Conservation (phyloP, 208 protist genomes). For the Plasmodiophora brassicae region DNA sequence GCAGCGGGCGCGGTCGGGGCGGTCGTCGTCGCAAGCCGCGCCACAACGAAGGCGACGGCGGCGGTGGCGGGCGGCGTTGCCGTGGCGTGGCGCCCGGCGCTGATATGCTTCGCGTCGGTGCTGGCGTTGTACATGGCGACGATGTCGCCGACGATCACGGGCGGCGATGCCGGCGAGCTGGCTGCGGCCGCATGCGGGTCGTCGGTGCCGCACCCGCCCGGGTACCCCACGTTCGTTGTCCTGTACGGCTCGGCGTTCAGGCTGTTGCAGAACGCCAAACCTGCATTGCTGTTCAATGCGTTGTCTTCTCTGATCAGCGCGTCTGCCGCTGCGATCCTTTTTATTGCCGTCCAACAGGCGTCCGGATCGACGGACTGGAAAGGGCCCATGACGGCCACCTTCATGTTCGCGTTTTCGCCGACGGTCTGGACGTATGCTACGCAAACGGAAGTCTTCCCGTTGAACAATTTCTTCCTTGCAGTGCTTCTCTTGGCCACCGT, state of each 20-base stretch:
- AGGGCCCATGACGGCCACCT: not conserved
- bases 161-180: constrained; percentile 2
- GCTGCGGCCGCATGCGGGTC: not conserved
- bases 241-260: not conserved
- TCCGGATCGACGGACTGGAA: no score
- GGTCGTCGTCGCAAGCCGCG: no score
- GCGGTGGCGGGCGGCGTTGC: no score
- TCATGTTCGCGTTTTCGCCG: not conserved
- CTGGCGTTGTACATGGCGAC: not conserved
- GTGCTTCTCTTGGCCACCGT: not conserved
- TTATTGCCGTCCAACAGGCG: not conserved
- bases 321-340: not conserved
- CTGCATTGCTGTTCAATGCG: not conserved
- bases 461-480: not conserved
- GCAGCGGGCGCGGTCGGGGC: no score
- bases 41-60: no score
- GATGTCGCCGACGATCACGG: not conserved
- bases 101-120: not conserved
- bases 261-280: not conserved
- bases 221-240: not conserved
- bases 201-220: not conserved
- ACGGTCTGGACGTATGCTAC: not conserved
- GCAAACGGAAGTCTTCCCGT: not conserved
- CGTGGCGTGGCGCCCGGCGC: no score
- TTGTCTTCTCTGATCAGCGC: not conserved